phyloP scores from a whole-genome alignment of 2,329 filamentous ascomycete genomes.

The Curvularia sp. region DNA sequence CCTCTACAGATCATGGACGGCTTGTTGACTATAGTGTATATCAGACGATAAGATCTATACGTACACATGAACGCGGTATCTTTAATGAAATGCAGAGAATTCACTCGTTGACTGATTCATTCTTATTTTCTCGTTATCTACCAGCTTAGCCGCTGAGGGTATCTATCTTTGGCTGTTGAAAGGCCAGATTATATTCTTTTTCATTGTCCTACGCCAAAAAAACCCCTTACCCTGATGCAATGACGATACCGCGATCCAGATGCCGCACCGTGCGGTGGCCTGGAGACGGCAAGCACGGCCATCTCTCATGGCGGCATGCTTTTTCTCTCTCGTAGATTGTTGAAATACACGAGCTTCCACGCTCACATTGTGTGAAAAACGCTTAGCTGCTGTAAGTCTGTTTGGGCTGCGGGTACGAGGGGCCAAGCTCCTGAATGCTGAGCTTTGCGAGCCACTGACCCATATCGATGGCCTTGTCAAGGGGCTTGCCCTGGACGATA shows the following conservation, averaged over 20 bases:
- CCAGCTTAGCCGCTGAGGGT: slow-evolving; percentile 22
- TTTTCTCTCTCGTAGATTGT: slow-evolving; percentile 51
- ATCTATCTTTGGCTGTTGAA: slow-evolving; percentile 35
- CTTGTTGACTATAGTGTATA: background rate
- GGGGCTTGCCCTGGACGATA: slow-evolving; percentile 80
- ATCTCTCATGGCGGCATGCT: slow-evolving; percentile 14
- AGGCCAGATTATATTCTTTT: slow-evolving; percentile 22
- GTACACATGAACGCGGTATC: background rate
- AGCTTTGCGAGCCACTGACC: slow-evolving; percentile 95
- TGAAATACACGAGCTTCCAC: slow-evolving; percentile 51
- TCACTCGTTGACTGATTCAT: slow-evolving; percentile 1
- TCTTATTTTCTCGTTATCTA: slow-evolving; percentile 5
- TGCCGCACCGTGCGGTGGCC: slow-evolving; percentile 1
- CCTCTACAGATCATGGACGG: background rate
- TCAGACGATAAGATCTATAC: background rate
- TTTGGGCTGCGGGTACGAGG: slow-evolving; percentile 69
- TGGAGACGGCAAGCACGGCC: slow-evolving; percentile 6
- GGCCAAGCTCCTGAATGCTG: slow-evolving; percentile 93
- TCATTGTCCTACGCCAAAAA: slow-evolving; percentile 11
- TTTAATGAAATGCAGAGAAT: background rate
- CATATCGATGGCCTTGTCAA: slow-evolving; percentile 83
- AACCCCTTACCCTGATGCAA: slow-evolving; percentile 5
- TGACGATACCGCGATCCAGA: slow-evolving; percentile 2
- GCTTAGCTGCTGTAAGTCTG: slow-evolving; percentile 52
- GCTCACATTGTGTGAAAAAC: slow-evolving; percentile 34